A percentile compares a stretch with the other conserved stretches of the same genome.
phyloP scores from a whole-genome alignment of 2,329 filamentous ascomycete genomes.

The Annulohypoxylon truncatum region DNA sequence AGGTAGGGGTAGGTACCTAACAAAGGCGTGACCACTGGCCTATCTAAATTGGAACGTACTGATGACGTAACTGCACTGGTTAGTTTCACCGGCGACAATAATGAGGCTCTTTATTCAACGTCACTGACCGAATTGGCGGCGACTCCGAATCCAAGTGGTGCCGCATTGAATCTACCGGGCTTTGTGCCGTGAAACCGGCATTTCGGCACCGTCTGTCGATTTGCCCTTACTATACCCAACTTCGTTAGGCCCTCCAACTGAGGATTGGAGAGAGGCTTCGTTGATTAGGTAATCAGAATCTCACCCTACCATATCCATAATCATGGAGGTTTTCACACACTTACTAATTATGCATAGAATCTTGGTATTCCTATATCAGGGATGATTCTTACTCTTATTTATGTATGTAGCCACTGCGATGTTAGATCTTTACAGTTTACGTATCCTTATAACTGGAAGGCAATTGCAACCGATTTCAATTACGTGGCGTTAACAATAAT shows the following conservation, averaged over 20 bases:
- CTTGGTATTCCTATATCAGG: too few relatives aligned
- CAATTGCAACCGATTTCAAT: too few relatives aligned
- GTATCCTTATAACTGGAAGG: too few relatives aligned
- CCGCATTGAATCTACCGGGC: background rate
- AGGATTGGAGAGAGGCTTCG: too few relatives aligned
- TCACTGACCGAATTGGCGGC: background rate
- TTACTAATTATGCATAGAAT: too few relatives aligned
- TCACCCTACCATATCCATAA: too few relatives aligned
- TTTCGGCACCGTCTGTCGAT: background rate
- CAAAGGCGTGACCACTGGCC: too few relatives aligned
- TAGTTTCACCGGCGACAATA: background rate
- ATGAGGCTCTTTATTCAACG: background rate
- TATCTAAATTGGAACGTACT: background rate
- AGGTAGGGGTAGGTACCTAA: too few relatives aligned
- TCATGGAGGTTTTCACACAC: background rate
- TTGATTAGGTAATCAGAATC: background rate
- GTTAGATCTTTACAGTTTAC: too few relatives aligned
- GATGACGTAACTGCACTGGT: background rate
- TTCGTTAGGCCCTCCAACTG: background rate
- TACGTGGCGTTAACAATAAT: too few relatives aligned
- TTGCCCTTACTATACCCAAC: background rate
- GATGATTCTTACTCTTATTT: too few relatives aligned
- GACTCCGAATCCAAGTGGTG: background rate
- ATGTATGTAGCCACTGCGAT: too few relatives aligned
- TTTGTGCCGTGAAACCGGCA: background rate